Conservation (phyloP, 768 basidiomycete genomes). For the Mycena vitilis region DNA sequence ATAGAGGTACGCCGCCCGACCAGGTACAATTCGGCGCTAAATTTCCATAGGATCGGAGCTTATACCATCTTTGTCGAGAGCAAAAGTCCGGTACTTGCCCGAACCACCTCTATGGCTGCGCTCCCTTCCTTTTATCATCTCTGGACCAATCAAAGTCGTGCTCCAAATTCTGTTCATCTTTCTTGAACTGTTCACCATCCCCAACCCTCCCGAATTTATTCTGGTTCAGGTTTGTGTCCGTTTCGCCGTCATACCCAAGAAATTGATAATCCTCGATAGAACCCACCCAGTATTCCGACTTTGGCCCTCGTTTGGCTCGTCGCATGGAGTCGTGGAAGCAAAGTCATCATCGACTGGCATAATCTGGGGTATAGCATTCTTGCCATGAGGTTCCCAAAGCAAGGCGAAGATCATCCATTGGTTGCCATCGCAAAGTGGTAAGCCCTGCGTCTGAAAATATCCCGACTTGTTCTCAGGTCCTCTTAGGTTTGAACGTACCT, state of each 20-base stretch:
- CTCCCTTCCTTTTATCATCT: conserved; percentile 71
- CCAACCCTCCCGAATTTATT: conserved; percentile 82
- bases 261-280: conserved; percentile 58
- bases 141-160: conserved; percentile 84
- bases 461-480: not conserved
- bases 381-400: conserved; percentile 65
- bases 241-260: not conserved
- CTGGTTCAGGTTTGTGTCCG: conserved; percentile 81
- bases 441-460: conserved; percentile 16
- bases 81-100: conserved; percentile 75
- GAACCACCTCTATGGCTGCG: conserved; percentile 68
- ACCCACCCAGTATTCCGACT: conserved; percentile 96
- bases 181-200: conserved; percentile 67
- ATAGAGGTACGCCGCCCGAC: conserved; percentile 68
- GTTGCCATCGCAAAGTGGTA: conserved; percentile 84
- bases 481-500: conserved; percentile 83
- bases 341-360: conserved; percentile 98
- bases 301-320: conserved; percentile 87
- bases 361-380: conserved; percentile 96
- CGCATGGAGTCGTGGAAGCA: conserved; percentile 74
- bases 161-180: conserved; percentile 77
- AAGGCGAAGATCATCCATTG: conserved; percentile 75
- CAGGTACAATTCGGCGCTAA: not conserved
- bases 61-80: conserved; percentile 74
- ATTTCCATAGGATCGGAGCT: conserved; percentile 75